Evolutionary conservation across 1,139 yeast genomes (phyloP).

Genomic region (Blastobotrys arbuscula): DNA sequence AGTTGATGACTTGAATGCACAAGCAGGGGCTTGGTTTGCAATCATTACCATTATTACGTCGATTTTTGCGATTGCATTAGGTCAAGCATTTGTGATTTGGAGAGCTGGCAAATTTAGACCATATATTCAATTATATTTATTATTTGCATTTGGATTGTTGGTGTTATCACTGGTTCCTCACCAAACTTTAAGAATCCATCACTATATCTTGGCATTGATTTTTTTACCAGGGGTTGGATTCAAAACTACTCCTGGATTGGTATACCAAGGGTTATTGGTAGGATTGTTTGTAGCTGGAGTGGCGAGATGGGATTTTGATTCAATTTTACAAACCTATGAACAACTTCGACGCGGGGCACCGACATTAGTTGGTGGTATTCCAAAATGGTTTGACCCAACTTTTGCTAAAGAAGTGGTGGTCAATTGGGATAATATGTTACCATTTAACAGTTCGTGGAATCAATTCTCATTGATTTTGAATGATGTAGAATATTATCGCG

Average conservation of each 20-base stretch:
- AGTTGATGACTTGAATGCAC: constrained; percentile 58
- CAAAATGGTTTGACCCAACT: constrained; percentile 39
- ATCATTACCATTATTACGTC: constrained; percentile 48
- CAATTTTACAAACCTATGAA: constrained; percentile 71
- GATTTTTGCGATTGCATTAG: constrained; percentile 45
- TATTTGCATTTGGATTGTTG: constrained; percentile 44
- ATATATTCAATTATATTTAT: constrained; percentile 49
- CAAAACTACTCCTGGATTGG: constrained; percentile 58
- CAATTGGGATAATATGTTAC: neutral
- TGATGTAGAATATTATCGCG: constrained; percentile 73
- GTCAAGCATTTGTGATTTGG: constrained; percentile 82
- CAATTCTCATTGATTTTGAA: constrained; percentile 65
- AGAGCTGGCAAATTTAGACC: constrained; percentile 62
- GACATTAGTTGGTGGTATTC: constrained; percentile 45
- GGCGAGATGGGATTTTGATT: constrained; percentile 90
- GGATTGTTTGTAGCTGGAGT: constrained; percentile 83
- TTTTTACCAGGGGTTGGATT: constrained; percentile 73
- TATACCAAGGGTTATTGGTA: constrained; percentile 77
- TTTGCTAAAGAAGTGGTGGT: constrained; percentile 6
- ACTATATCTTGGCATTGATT: constrained; percentile 74
- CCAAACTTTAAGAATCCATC: constrained; percentile 76
- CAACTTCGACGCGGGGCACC: constrained; percentile 75
- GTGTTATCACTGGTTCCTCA: constrained; percentile 55
- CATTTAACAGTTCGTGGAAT: constrained; percentile 24
- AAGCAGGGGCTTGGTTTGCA: constrained; percentile 73